phyloP scores from a whole-genome alignment of 2,329 filamentous ascomycete species.

The Talaromyces sp. region DNA sequence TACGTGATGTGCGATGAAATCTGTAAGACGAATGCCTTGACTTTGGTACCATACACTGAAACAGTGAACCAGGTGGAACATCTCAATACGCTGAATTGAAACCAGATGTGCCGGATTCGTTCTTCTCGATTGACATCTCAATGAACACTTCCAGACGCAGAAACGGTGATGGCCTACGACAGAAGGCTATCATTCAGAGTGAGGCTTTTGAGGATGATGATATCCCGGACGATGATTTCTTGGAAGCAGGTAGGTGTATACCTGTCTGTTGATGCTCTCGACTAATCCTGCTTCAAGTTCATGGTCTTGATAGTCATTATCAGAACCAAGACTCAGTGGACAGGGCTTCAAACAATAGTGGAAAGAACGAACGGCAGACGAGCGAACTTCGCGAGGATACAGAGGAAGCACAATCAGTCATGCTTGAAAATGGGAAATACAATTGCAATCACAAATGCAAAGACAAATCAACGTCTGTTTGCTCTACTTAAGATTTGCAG shows the following conservation, averaged over 20 bases:
- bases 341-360: background rate
- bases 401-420: constrained; percentile 42
- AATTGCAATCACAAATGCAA: constrained; percentile 70
- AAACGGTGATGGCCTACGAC: constrained; percentile 22
- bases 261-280: background rate
- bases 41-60: background rate
- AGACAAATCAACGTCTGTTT: constrained; percentile 48
- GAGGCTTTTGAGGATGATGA: constrained; percentile 55
- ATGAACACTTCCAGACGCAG: constrained; percentile 20
- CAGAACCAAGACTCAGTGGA: background rate
- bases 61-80: constrained; percentile 51
- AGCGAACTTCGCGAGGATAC: background rate
- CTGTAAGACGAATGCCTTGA: constrained; percentile 43
- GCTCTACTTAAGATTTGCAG: too few relatives aligned
- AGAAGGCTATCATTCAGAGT: constrained; percentile 19
- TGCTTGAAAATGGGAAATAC: constrained; percentile 68
- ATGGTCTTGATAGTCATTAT: background rate
- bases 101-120: constrained; percentile 46
- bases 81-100: constrained; percentile 52
- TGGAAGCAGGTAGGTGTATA: constrained; percentile 37
- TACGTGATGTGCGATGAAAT: constrained; percentile 83
- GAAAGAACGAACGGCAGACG: background rate
- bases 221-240: constrained; percentile 53
- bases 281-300: background rate
- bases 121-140: constrained; percentile 38